Base-by-base conservation (phyloP, 208 protist species). In the Lotmaria passim region DNA sequence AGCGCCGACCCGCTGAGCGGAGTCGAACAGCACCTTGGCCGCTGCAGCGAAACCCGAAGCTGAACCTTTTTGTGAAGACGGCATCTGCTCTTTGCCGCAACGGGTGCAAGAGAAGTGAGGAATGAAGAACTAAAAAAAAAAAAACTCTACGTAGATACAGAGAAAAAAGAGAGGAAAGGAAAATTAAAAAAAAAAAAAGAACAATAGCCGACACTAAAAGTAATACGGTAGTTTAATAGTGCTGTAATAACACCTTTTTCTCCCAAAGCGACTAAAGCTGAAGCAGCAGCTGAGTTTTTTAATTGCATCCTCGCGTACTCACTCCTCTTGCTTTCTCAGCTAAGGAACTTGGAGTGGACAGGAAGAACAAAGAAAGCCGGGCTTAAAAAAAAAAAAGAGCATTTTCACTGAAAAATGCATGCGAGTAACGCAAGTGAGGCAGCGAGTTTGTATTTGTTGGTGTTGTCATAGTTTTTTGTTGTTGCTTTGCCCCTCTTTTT, bases 11-110 rank as follows among this genome's bases (percentile, higher is more conserved):
- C 91, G 91, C 57, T 87, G 86, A 14, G 89, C 91, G 5, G 91
- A 94, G 39, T 93, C 82, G 58, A 96, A 94, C 10, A 96, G 66
- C 38, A 96, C 87, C 56, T 84, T 89, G 24, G 91, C 91, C 2
- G 87, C 91, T 0, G 86, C 83, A n/a, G 83, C 86, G 72, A 96
- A 94, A 11, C 68, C 62, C 15, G 78, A 83, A 34, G 59, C 21
- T 7, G 50, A 14, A 3, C 60, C 53, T 60, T 78, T 74, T 6
- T 28, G 64, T 19, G 53, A 39, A 66, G 44, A 63, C 21, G 63
- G 63, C 71, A 77, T 67, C 48, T 50, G 38, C 7, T 15, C 28
- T 46, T 24, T n/a, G 47, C 34, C 23, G 51, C 26, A 34, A 65
- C 47, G 36, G 2, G 11, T 7, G 44, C 15, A 53, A 63, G 4